phyloP scores from a whole-genome alignment of 1,139 yeast species.

The Magnusiomyces fungicola region DNA sequence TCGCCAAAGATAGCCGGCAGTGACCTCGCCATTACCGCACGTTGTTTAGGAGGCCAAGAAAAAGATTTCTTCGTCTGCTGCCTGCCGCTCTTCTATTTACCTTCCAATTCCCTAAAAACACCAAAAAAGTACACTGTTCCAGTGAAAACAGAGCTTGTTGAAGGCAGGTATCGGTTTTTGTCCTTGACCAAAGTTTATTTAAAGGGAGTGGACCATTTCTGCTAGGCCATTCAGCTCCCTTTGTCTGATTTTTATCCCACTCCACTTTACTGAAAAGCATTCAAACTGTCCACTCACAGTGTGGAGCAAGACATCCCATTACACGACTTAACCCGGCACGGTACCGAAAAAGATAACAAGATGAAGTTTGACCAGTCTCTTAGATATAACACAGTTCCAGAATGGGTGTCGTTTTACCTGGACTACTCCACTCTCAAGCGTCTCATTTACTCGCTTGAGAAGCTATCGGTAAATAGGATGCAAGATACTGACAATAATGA shows the following conservation, averaged over 20 bases:
- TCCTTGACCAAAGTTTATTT: no score
- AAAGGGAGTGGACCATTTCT: no score
- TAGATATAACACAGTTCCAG: conserved; percentile 75
- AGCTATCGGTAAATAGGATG: conserved; percentile 24
- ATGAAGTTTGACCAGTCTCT: conserved; percentile 74
- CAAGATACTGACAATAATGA: conserved; percentile 28
- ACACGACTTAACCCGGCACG: conserved; percentile 3
- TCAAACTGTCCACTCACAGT: not conserved
- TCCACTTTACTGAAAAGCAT: not conserved
- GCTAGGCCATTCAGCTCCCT: no score
- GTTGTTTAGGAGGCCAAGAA: no score
- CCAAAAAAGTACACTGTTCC: no score
- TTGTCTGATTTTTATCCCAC: not conserved
- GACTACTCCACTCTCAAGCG: conserved; percentile 55
- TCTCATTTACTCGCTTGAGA: conserved; percentile 44
- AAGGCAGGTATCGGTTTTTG: no score
- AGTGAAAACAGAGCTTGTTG: no score
- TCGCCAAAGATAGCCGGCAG: no score
- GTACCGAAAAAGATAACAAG: conserved; percentile 6
- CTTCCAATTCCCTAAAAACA: no score
- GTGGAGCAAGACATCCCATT: not conserved
- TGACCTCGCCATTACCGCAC: no score
- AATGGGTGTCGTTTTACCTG: conserved; percentile 64
- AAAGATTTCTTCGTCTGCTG: no score
- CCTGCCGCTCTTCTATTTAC: no score